Conservation (phyloP, 441 rosid genomes). For the Adansonia rubrostipa region DNA sequence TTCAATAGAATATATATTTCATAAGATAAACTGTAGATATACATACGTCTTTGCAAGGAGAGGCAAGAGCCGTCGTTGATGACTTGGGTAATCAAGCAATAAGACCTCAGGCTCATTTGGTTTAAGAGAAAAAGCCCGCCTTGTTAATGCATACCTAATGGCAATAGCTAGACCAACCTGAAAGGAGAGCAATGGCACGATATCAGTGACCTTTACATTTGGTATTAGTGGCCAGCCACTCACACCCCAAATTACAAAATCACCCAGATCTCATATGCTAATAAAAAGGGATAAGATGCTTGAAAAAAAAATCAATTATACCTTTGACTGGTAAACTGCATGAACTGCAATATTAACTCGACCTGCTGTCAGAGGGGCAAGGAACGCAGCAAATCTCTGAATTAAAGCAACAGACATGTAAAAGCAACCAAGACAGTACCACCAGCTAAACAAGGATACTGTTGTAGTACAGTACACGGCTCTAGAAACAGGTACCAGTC, state of each 20-base stretch:
- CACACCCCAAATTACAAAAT: background rate
- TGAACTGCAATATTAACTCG: conserved; percentile 75
- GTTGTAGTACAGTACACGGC: background rate
- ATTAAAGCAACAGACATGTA: conserved; percentile 20
- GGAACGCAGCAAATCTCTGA: conserved; percentile 92
- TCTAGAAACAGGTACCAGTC: background rate
- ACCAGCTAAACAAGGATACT: conserved; percentile 18
- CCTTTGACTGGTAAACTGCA: conserved; percentile 79
- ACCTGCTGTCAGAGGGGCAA: conserved; percentile 93
- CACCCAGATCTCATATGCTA: background rate
- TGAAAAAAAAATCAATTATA: background rate
- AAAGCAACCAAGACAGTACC: background rate
- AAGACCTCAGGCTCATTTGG: conserved; percentile 83
- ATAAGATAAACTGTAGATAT: background rate
- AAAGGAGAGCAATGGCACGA: conserved; percentile 22
- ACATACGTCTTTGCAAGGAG: conserved; percentile 90
- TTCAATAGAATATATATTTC: background rate
- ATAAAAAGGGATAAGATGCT: conserved; percentile 3
- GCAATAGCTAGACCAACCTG: conserved; percentile 83
- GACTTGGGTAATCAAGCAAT: conserved; percentile 92
- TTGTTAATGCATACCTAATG: conserved; percentile 75
- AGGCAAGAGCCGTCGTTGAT: conserved; percentile 88
- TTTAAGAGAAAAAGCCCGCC: conserved; percentile 73
- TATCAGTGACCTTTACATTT: background rate
- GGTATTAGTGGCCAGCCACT: background rate